These are phyloP conservation scores for Fusarium sp. DNA, from an alignment of 2,329 filamentous ascomycete species.

Conservation along the genomic window DNA sequence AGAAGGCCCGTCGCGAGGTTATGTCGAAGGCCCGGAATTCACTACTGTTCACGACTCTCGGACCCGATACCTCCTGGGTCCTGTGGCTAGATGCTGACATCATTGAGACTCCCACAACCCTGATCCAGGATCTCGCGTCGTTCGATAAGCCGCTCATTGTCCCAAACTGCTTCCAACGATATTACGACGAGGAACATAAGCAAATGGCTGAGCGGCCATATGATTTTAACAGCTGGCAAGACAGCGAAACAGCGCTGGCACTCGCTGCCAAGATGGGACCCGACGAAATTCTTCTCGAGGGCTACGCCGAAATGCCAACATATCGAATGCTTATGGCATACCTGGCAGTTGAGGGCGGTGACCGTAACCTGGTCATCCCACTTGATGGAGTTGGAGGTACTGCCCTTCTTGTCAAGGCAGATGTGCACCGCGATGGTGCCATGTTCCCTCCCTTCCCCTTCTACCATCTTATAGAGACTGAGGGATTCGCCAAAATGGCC, in stretches of 20 bases:
- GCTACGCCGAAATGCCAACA: constrained; percentile 91
- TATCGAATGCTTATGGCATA: constrained; percentile 93
- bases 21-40: constrained; percentile 97
- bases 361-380: constrained; percentile 71
- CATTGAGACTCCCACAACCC: constrained; percentile 81
- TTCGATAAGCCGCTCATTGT: constrained; percentile 93
- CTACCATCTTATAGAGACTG: constrained; percentile 96
- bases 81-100: constrained; percentile 96
- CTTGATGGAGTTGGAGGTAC: constrained; percentile 96
- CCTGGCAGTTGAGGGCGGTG: constrained; percentile 68
- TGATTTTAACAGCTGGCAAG: constrained; percentile 98
- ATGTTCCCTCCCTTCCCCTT: constrained; percentile 99
- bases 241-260: constrained; percentile 80
- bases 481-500: constrained; percentile 98
- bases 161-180: constrained; percentile 95
- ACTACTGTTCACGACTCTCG: constrained; percentile 92
- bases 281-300: constrained; percentile 93
- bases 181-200: constrained; percentile 73
- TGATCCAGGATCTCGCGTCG: constrained; percentile 90
- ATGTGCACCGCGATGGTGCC: constrained; percentile 95
- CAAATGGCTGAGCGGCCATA: constrained; percentile 82
- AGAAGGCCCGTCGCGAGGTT: constrained; percentile 84
- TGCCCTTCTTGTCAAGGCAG: constrained; percentile 91
- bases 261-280: constrained; percentile 83
- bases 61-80: constrained; percentile 92